phyloP scores from a whole-genome alignment of 1,139 yeast species.

The Taiozyma onychis region DNA sequence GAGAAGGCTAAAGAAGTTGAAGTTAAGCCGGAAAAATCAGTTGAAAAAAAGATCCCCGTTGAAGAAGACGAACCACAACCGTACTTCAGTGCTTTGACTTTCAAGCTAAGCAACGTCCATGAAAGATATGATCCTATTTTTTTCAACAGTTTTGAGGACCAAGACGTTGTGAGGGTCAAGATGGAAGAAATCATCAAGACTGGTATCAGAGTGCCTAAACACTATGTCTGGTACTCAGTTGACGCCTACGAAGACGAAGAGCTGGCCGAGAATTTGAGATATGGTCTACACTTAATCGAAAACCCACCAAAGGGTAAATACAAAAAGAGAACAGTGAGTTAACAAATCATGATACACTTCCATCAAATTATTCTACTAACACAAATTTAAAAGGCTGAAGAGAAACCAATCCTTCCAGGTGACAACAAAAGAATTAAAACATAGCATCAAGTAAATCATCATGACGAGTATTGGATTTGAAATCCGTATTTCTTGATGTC shows the following conservation, averaged over 20 bases:
- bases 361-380: neutral
- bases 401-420: neutral
- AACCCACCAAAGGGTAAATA: constrained; percentile 33
- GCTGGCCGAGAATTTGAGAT: constrained; percentile 32
- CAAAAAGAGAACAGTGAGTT: constrained; percentile 25
- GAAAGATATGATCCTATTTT: constrained; percentile 63
- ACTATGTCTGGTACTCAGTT: constrained; percentile 77
- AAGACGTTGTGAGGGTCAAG: constrained; percentile 46
- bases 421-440: neutral
- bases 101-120: constrained; percentile 60
- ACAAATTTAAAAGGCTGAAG: neutral
- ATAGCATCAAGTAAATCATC: neutral
- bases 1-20: constrained; percentile 1
- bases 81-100: constrained; percentile 57
- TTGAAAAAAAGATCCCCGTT: constrained; percentile 5
- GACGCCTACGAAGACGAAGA: constrained; percentile 72
- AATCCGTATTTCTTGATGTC: constrained; percentile 17
- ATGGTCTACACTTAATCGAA: constrained; percentile 31
- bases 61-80: constrained; percentile 33
- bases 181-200: constrained; percentile 58
- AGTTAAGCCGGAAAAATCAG: constrained; percentile 1
- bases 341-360: too few relatives aligned
- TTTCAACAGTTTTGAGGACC: constrained; percentile 57
- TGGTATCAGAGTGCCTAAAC: constrained; percentile 58
- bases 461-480: constrained; percentile 20